Evolutionary conservation across 2,329 filamentous ascomycete genomes (phyloP).

Genomic region (Colletotrichum shisoi): DNA sequence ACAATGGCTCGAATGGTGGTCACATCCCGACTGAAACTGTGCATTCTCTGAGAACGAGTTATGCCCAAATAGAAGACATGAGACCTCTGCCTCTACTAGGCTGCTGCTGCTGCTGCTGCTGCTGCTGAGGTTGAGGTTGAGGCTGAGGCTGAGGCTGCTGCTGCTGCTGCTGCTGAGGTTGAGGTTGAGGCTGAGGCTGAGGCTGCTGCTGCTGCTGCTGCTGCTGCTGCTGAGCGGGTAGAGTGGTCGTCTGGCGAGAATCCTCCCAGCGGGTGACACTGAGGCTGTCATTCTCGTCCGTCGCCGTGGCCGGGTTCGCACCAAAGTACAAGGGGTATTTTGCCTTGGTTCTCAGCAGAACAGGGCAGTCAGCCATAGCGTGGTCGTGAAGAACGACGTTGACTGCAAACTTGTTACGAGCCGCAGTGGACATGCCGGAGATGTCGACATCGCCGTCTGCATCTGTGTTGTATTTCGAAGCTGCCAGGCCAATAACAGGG

Average conservation of each 20-base stretch:
- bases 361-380: constrained; percentile 22
- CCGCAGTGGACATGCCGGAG: constrained; percentile 3
- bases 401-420: constrained; percentile 21
- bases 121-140: no score
- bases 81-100: constrained; percentile 3
- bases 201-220: not conserved
- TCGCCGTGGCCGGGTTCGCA: constrained; percentile 19
- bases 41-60: no score
- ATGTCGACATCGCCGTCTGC: constrained; percentile 12
- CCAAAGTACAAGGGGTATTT: constrained; percentile 26
- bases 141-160: no score
- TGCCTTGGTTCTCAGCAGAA: constrained; percentile 6
- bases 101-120: not conserved
- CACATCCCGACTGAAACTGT: not conserved
- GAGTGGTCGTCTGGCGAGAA: not conserved
- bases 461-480: constrained; percentile 11
- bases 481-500: constrained; percentile 17
- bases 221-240: not conserved
- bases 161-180: no score
- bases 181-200: no score
- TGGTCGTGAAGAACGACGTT: constrained; percentile 27
- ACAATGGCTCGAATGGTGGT: not conserved
- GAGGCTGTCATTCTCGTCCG: constrained; percentile 7
- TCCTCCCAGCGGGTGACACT: constrained; percentile 4
- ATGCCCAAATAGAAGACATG: constrained; percentile 23